Base-by-base conservation (phyloP, 2,329 filamentous ascomycete species). In the Fusarium sarcochroum region DNA sequence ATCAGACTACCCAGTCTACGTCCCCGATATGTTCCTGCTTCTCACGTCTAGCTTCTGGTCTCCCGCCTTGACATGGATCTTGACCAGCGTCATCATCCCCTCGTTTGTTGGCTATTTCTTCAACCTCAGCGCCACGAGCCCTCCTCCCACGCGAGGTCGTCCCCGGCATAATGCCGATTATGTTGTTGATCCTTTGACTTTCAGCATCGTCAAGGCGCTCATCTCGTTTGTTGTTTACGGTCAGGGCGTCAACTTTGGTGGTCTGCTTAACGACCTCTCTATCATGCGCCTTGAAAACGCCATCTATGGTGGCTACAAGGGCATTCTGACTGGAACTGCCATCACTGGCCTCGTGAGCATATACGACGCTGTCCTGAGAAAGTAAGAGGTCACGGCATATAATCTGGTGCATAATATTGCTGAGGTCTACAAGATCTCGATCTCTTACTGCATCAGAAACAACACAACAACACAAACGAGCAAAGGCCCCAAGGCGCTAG, bases 141-240 rank as follows among this genome's bases (percentile, higher is more conserved):
- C 77, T 76, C 70, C 69, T 73, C 76, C 71, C 62, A 76, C 73
- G 42, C 81, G 83, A 68, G 84, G 82, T 69, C 84, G 83, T 76
- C 76, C 76, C 51, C 77, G 77, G 40, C 70, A 77, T 45, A 59
- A 66, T 21, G 77, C 81, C 38, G 86, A 88, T 68, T 89, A 90
- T 68, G 82, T 85, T 7, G 89, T 95, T 68, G 96, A 99, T 77
- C 94, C 94, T 6, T 82, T 98, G 76, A 92, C 91, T 21, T 99
- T 97, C 82, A 97, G 94, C 82, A 90, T 98, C 58, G 89, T 89
- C 73, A 97, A 97, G 83, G 94, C 91, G 0, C 78, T 98, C 55
- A 80, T 94, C 61, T 90, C 92, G 9, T 97, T 92, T 78, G 86
- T 95, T 34, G 90, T 97, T 18, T 97, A 94, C 76, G 88, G 86